Conservation (phyloP, 73 alveolate genomes). For the Paramecium octaurelia region DNA sequence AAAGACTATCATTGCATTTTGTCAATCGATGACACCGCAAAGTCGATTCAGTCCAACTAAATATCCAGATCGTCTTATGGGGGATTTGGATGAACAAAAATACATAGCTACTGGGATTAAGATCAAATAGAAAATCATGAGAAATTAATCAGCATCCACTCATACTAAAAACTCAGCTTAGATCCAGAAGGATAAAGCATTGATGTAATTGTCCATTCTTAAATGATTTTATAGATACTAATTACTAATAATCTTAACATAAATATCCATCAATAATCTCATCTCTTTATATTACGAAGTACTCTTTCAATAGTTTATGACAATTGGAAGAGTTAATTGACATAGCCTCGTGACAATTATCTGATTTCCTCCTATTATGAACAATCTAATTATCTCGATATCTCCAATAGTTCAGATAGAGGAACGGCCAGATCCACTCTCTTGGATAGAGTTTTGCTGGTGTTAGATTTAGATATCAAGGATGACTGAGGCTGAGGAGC, state of each 20-base stretch:
- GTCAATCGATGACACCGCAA: not conserved
- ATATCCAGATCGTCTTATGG: not conserved
- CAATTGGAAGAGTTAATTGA: not conserved
- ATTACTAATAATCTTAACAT: not conserved
- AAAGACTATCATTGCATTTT: not conserved
- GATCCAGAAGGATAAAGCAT: not conserved
- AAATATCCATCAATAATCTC: not conserved
- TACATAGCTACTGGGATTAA: not conserved
- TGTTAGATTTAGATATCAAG: not conserved
- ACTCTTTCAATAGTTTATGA: not conserved
- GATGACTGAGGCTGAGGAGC: not conserved
- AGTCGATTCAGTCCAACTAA: slow-evolving; percentile 31
- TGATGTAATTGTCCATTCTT: not conserved
- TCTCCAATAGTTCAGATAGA: not conserved
- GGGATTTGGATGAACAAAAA: not conserved
- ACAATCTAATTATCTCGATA: not conserved
- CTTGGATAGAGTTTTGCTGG: not conserved
- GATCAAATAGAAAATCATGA: slow-evolving; percentile 21
- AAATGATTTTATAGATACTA: not conserved
- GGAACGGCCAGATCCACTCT: not conserved
- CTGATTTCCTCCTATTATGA: not conserved
- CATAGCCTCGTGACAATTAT: not conserved
- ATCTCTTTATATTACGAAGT: not conserved
- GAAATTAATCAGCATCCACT: not conserved
- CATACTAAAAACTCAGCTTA: not conserved